phyloP scores from a whole-genome alignment of 768 basidiomycete genomes.

The Lactarius hatsudake region DNA sequence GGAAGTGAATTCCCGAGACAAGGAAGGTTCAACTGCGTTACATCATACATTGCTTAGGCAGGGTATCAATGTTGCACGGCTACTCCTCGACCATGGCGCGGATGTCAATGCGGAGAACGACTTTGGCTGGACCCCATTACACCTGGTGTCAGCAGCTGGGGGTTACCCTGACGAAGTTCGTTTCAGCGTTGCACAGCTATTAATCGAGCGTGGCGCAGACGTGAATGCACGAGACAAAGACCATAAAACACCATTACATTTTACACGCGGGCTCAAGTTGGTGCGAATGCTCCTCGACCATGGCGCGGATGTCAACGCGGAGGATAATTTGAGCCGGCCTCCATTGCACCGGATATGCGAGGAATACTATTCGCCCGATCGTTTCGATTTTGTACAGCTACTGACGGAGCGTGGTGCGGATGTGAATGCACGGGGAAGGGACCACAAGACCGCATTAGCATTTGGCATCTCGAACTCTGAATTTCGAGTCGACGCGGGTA shows the following conservation, averaged over 20 bases:
- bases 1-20: not conserved
- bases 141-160: accelerated
- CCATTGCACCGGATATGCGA: not conserved
- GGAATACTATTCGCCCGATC: not conserved
- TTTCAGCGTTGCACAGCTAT: not conserved
- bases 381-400: not conserved
- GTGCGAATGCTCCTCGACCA: not conserved
- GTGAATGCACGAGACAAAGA: not conserved
- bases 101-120: not conserved
- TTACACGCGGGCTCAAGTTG: not conserved
- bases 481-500: no score
- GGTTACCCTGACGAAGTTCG: no score
- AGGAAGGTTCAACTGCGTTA: no score
- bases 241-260: not conserved
- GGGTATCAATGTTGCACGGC: no score
- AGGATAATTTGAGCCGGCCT: not conserved
- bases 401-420: not conserved
- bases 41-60: no score
- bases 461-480: no score
- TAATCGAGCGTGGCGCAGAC: not conserved
- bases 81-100: not conserved
- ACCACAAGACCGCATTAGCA: not conserved
- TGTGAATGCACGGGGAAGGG: not conserved
- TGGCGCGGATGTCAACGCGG: not conserved
- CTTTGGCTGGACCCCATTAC: not conserved